These are phyloP conservation scores for Metschnikowia bowlesiae DNA, from an alignment of 805 yeast genomes.

Conservation along the genomic window DNA sequence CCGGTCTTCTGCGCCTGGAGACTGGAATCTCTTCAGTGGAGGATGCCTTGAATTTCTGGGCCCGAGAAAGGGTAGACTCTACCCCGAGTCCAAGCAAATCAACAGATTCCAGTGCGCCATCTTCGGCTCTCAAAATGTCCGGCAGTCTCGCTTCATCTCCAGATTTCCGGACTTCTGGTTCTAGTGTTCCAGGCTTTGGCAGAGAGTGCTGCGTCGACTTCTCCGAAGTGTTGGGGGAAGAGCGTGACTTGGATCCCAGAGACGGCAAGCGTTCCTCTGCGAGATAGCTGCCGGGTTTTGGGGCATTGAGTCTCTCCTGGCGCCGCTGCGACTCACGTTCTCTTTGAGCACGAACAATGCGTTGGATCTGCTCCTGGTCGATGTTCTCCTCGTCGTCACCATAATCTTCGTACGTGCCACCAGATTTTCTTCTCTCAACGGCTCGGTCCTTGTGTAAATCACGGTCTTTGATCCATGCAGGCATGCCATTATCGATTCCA, in stretches of 20 bases:
- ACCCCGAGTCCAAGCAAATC: slow-evolving; percentile 27
- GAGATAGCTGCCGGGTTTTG: background rate
- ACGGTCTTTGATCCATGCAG: slow-evolving; percentile 74
- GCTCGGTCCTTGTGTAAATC: slow-evolving; percentile 42
- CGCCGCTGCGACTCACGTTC: slow-evolving; percentile 22
- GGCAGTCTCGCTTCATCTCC: background rate
- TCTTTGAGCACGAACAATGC: slow-evolving; percentile 34
- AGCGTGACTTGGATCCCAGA: background rate
- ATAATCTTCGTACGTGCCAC: slow-evolving; percentile 38
- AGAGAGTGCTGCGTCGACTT: background rate
- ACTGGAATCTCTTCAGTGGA: slow-evolving; percentile 20
- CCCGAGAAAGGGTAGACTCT: slow-evolving; percentile 8
- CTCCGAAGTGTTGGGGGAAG: background rate
- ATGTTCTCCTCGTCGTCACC: slow-evolving; percentile 47
- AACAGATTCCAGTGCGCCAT: slow-evolving; percentile 15
- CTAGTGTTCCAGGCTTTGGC: background rate
- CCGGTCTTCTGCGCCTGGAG: slow-evolving; percentile 18
- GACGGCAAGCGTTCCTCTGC: background rate
- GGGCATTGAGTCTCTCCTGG: background rate
- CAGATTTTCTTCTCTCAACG: slow-evolving; percentile 26
- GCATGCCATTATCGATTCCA: slow-evolving; percentile 32
- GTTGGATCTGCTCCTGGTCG: slow-evolving; percentile 38
- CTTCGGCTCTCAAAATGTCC: background rate
- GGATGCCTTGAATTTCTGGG: slow-evolving; percentile 26
- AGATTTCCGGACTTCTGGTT: background rate